These are phyloP conservation scores for Porcisia deanei DNA, from an alignment of 208 protist genomes.

Conservation along the genomic window DNA sequence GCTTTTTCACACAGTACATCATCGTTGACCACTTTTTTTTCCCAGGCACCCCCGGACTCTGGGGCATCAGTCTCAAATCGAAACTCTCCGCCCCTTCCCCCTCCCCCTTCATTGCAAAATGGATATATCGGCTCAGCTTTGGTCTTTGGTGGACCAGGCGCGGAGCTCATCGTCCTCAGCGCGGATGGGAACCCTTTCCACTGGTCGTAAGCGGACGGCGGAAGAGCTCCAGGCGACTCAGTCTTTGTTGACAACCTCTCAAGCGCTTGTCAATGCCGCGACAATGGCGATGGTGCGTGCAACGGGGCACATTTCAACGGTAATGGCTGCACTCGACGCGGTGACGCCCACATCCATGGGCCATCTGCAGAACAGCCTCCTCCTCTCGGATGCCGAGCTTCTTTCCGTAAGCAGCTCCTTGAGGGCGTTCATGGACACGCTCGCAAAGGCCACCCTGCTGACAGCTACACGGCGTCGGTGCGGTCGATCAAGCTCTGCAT, in stretches of 20 bases:
- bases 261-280: slow-evolving; percentile 13
- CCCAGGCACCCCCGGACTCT: neutral
- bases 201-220: neutral
- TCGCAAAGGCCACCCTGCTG: slow-evolving; percentile 25
- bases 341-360: slow-evolving; percentile 35
- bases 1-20: neutral
- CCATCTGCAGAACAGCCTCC: slow-evolving; percentile 52
- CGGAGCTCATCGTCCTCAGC: neutral
- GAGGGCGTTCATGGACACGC: slow-evolving; percentile 44
- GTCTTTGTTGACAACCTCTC: slow-evolving; percentile 17
- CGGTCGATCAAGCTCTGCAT: neutral
- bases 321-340: slow-evolving; percentile 47
- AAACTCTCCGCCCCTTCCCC: neutral
- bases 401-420: slow-evolving; percentile 47
- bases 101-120: neutral
- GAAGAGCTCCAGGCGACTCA: slow-evolving; percentile 12
- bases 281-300: slow-evolving; percentile 10
- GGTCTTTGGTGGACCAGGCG: slow-evolving; percentile 23
- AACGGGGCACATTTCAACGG: slow-evolving; percentile 12
- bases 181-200: neutral
- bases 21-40: neutral
- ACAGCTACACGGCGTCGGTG: neutral
- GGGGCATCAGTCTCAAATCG: neutral
- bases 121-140: slow-evolving; percentile 22
- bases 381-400: slow-evolving; percentile 79